Evolutionary conservation across 495 filamentous ascomycete species (phyloP), one percentile per base, ranked within the genome.

Genomic region (Extremus antarcticus): DNA sequence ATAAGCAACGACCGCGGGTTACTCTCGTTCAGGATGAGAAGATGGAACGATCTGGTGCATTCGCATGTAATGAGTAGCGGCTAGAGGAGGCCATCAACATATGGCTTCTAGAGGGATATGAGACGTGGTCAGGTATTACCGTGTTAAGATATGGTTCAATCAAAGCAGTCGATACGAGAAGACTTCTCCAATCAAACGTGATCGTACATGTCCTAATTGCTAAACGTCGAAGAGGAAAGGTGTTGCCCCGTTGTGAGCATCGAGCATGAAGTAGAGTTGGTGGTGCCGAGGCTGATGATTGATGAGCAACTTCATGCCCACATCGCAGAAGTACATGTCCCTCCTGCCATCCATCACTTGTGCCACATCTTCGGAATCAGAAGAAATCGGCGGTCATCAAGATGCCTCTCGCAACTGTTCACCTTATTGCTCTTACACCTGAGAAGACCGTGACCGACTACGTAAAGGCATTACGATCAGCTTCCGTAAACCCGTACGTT

Each of bases 401-500:
- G 10, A 71, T 71, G 68, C 68, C 68, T 40, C 62, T 68, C 52
- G 61, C 55, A 25, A 68, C 67, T 9, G 23, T 69, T 45, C 61
- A 68, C 55, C 62, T 71, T 49, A 25, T 71, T 45, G 57, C 67
- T 38, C 62, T 71, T 3, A 40, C 61, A 16, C 49, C 56, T 40
- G 62, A 43, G 25, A 48, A 52, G 24, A 59, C 51, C 41, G 29
- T 66, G 38, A 38, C 57, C 11, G 51, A 55, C 11, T 70, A 62
- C 58, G 55, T 68, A 24, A 46, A 63, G 1, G 55, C 62, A 45
- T 55, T 71, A 25, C 10, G 21, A 4, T 51, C 45, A 29, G 23
- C 53, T 3, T 17, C 43, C 22, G 19, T 70, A 15, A 65, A 64
- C 43, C 70, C 75, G 25, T 65, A 84, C 48, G 67, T 77, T 25